Evolutionary conservation across 768 basidiomycete genomes (phyloP), one percentile per base, ranked within the genome.

Genomic region (Termitomyces sp.): DNA sequence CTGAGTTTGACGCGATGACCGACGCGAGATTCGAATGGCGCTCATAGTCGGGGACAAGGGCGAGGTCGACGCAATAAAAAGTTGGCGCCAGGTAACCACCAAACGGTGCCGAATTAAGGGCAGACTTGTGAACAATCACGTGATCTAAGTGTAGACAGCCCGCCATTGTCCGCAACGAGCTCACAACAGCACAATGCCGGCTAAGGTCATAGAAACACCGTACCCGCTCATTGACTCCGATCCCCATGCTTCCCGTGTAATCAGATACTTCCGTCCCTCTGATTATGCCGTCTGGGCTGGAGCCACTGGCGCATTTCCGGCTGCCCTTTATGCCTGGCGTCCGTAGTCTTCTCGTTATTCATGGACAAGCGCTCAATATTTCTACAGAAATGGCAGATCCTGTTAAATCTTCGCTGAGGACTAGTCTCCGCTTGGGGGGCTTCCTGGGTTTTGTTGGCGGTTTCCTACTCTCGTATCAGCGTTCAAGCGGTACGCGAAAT

Each of bases 141-240:
- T 76, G 74, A 64, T 30, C 32, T 18, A 27, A 34, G 20, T 16
- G 43, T 39, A 20, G 34, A 48, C 54, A 53, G 42, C 5, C 67
- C 67, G 68, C 67, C 70, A 67, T 69, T 67, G 65, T 68, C 69
- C 70, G 65, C 63, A 57, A 68, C 68, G 62, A 62, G 64, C 61
- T 64, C 42, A 44, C 54, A 55, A 55, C 62, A 52, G 43, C 51
- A 53, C 71, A 60, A 82, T 83, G 82, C 81, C 83, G 51, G 70
- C 72, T 60, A 81, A 80, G 69, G 69, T 77, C 58, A 71, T 79
- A 55, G 69, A 76, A 67, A 85, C 89, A 40, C 86, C 87, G 26
- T 96, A 85, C 76, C 95, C 95, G 48, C 87, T 96, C 73, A 91
- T 98, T 75, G 96, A 98, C 74, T 79, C 86, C 0, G 96, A 98